These are phyloP conservation scores for Colletotrichum chlorophyti DNA, from an alignment of 2,329 filamentous ascomycete genomes.

Conservation along the genomic window DNA sequence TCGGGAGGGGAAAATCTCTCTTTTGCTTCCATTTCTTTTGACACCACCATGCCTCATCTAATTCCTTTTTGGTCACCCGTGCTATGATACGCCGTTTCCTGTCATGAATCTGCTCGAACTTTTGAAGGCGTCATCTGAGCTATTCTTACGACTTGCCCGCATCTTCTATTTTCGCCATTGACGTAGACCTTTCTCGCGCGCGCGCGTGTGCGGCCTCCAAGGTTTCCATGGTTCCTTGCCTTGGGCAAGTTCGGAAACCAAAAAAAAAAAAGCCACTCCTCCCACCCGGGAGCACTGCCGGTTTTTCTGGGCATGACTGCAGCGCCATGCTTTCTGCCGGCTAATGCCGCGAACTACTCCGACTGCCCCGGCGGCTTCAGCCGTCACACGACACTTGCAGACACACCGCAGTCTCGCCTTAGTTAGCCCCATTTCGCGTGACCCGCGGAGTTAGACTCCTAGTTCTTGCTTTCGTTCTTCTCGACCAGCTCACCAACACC, in stretches of 20 bases:
- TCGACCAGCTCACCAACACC: constrained; percentile 83
- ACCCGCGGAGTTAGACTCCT: constrained; percentile 19
- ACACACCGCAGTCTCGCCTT: background rate
- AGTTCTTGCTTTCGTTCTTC: constrained; percentile 66
- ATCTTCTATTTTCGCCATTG: too few species aligned
- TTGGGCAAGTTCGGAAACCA: too few species aligned
- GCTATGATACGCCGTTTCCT: constrained; percentile 14
- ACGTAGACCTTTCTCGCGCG: background rate
- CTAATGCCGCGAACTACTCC: too few species aligned
- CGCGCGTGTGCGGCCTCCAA: too few species aligned
- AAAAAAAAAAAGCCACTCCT: too few species aligned
- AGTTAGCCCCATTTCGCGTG: background rate
- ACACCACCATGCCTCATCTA: constrained; percentile 8
- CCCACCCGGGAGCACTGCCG: too few species aligned
- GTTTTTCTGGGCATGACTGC: too few species aligned
- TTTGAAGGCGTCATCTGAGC: background rate
- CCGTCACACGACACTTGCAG: background rate
- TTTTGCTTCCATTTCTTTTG: background rate
- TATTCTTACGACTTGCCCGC: too few species aligned
- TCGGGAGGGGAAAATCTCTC: background rate
- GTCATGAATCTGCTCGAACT: constrained; percentile 5
- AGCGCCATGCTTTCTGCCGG: too few species aligned
- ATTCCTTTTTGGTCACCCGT: background rate
- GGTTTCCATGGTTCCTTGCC: too few species aligned
- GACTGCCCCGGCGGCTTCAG: background rate